Evolutionary conservation across 345 rosid species (phyloP).

Genomic region (Sonneratia caseolaris): DNA sequence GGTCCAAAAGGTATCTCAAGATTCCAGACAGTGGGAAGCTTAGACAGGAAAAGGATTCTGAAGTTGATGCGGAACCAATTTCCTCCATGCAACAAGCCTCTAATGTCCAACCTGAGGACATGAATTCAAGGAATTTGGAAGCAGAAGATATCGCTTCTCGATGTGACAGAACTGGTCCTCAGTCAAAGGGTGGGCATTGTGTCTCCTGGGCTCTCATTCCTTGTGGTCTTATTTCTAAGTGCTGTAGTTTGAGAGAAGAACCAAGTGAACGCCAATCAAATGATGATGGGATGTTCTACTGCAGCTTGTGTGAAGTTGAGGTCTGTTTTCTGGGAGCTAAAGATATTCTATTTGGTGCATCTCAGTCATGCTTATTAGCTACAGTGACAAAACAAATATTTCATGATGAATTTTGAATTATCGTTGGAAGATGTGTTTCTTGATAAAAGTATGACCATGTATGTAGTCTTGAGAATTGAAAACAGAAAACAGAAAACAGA

Average conservation of each 20-base stretch:
- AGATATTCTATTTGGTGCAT: not conserved
- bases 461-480: too few relatives aligned
- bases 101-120: too few relatives aligned
- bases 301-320: conserved; percentile 98
- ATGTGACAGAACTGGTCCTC: conserved; percentile 23
- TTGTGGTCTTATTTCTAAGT: conserved; percentile 56
- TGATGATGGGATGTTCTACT: conserved; percentile 95
- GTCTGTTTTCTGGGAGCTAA: conserved; percentile 22
- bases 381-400: not conserved
- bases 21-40: conserved; percentile 43
- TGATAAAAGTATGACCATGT: not conserved
- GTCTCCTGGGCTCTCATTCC: conserved; percentile 32
- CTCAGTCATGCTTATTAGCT: not conserved
- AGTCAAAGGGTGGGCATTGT: conserved; percentile 30
- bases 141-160: conserved; percentile 16
- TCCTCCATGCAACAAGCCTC: conserved; percentile 19
- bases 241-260: conserved; percentile 44
- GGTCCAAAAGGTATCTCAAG: conserved; percentile 68
- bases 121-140: too few relatives aligned
- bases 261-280: conserved; percentile 61
- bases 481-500: too few relatives aligned
- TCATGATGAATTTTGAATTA: not conserved
- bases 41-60: conserved; percentile 36
- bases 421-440: not conserved
- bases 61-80: conserved; percentile 55